Base-by-base conservation (phyloP, 2,329 filamentous ascomycete species). In the Aureobasidium vineae region DNA sequence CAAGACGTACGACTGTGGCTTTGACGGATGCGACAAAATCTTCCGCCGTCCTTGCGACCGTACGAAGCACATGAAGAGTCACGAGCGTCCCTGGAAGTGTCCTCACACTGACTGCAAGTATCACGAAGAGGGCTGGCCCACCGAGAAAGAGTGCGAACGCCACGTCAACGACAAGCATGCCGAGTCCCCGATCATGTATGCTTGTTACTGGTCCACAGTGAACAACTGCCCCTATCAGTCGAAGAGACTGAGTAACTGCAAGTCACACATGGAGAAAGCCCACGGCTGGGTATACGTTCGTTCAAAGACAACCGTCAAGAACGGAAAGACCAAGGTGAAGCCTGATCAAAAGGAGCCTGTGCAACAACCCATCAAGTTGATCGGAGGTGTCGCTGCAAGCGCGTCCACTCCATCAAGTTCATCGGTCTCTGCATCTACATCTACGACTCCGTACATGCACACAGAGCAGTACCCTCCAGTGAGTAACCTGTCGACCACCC, bases 231-330 rank as follows among this genome's bases (percentile, higher is more conserved):
- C 90, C 0, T 98, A 98, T 81, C 90, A 92, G 74, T 97, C 93
- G 13, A 98, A 98, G 83, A 89, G 93, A 67, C 90, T 97, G 80
- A 95, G 90, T 69, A 98, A 98, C 78, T 96, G 92, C 85, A 97
- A 97, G 77, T 94, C 97, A 78, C 93, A 98, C 79, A 97, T 97
- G 93, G 94, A 98, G 81, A 97, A 97, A 79, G 90, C 91, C 0
- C 93, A 98, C 74, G 88, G 89, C 67, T 97, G 91, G 90, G 83
- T 84, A n/a, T 97, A 97, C 72, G 85, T 93, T 65, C 90, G 94
- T 70, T 94, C 92, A 68, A 97, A 97, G 85, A 93, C 90, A 77
- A 65, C 40, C 26, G 40, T 40, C 50, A 65, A 65, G 50, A 97
- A 96, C 74, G 90, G 90, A 75, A 91, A 90, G 79, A 86, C 84